phyloP scores from a whole-genome alignment of 1,284 basidiomycete species.

The Fomes fomentarius region DNA sequence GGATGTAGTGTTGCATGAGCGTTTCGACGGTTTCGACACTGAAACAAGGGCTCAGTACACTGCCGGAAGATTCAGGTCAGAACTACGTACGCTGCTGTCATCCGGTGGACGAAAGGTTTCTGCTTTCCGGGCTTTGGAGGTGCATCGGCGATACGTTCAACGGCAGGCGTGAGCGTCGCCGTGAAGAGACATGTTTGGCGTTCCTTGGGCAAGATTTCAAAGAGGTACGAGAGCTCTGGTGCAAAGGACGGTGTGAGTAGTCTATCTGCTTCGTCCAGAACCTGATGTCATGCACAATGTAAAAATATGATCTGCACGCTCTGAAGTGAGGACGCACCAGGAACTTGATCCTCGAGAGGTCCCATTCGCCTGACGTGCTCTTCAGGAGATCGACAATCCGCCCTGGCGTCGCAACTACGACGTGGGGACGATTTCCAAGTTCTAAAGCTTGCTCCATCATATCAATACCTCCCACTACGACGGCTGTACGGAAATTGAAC shows the following conservation, averaged over 20 bases:
- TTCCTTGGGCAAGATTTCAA: constrained; percentile 78
- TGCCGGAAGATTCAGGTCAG: neutral
- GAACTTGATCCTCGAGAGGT: constrained; percentile 84
- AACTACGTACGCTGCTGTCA: constrained; percentile 71
- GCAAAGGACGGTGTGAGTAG: constrained; percentile 91
- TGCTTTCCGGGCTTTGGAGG: constrained; percentile 82
- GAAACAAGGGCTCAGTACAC: constrained; percentile 8
- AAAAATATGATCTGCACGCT: neutral
- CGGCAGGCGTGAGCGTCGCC: constrained; percentile 89
- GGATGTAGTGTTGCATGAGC: constrained; percentile 88
- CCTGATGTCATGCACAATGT: constrained; percentile 43
- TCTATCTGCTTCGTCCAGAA: constrained; percentile 96
- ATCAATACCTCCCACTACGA: constrained; percentile 98
- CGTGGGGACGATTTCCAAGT: constrained; percentile 85
- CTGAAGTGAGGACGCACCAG: constrained; percentile 55
- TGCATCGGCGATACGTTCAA: constrained; percentile 80
- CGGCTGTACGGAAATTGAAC: constrained; percentile 81
- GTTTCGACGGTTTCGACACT: constrained; percentile 87
- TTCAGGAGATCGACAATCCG: constrained; percentile 91
- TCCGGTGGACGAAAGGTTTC: constrained; percentile 87
- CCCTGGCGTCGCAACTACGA: constrained; percentile 96
- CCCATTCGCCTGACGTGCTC: constrained; percentile 83
- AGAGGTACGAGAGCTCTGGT: constrained; percentile 82
- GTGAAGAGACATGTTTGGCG: constrained; percentile 98
- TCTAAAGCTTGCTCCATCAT: constrained; percentile 95